Evolutionary conservation across 2,329 filamentous ascomycete genomes (phyloP).

Genomic region (Colletotrichum sansevieriae): DNA sequence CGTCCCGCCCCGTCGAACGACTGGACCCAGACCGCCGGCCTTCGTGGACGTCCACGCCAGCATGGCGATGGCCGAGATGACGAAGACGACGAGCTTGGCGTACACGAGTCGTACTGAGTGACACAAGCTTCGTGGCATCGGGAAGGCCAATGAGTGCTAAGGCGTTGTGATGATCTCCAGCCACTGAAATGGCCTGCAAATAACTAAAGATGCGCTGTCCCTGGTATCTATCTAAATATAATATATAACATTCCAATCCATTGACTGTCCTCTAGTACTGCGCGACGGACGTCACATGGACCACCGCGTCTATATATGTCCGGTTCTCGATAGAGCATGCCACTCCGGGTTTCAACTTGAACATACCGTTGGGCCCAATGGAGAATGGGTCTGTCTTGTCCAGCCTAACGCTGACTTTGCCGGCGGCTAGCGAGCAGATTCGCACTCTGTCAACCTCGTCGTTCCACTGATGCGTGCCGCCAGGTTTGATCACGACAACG

Average conservation of each 20-base stretch:
- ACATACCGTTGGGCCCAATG: conserved; percentile 60
- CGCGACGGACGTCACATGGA: conserved; percentile 56
- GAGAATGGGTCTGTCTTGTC: conserved; percentile 52
- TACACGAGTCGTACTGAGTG: conserved; percentile 34
- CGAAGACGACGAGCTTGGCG: conserved; percentile 51
- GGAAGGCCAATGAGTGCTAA: too few relatives aligned
- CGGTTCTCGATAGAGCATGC: conserved; percentile 57
- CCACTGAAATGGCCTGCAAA: not conserved
- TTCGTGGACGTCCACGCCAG: conserved; percentile 74
- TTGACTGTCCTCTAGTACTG: not conserved
- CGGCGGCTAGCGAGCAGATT: conserved; percentile 55
- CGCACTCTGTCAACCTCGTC: conserved; percentile 50
- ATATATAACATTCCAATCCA: not conserved
- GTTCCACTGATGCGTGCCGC: conserved; percentile 50
- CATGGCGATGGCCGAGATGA: conserved; percentile 55
- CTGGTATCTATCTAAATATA: not conserved
- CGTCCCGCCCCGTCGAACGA: conserved; percentile 74
- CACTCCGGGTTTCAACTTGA: conserved; percentile 56
- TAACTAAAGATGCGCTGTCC: not conserved
- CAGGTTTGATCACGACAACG: conserved; percentile 56
- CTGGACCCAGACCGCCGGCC: conserved; percentile 75
- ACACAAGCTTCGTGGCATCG: not conserved
- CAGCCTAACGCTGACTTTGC: conserved; percentile 57
- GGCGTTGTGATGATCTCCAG: not conserved
- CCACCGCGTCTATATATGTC: conserved; percentile 58